phyloP scores from a whole-genome alignment of 1,139 yeast genomes.

The Pichia sp. region DNA sequence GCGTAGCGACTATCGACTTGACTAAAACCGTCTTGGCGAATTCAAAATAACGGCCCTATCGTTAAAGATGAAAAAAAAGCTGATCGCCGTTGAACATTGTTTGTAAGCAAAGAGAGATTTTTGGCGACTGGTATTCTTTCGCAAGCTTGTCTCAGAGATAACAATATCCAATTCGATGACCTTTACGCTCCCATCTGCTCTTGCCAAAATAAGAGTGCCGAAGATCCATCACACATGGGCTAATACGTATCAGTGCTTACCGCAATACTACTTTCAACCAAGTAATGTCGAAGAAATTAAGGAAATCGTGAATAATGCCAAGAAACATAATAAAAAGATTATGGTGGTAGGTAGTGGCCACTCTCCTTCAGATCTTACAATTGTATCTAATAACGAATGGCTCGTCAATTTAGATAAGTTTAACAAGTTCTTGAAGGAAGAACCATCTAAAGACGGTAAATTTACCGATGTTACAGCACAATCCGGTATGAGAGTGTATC shows the following conservation, averaged over 20 bases:
- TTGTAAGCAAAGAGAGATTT: too few relatives aligned
- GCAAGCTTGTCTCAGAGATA: too few relatives aligned
- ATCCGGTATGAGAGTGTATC: constrained; percentile 81
- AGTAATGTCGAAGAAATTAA: constrained; percentile 51
- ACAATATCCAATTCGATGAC: constrained; percentile 3
- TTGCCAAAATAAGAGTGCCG: constrained; percentile 23
- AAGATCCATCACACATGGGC: constrained; percentile 79
- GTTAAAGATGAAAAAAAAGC: too few relatives aligned
- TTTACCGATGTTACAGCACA: constrained; percentile 89
- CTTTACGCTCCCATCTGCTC: constrained; percentile 6
- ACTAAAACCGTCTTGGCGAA: too few relatives aligned
- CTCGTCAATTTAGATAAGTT: constrained; percentile 77
- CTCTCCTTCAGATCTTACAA: constrained; percentile 86
- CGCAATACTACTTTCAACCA: constrained; percentile 77
- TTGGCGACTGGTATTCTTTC: too few relatives aligned
- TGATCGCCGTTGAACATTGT: too few relatives aligned
- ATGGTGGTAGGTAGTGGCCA: constrained; percentile 93
- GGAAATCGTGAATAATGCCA: constrained; percentile 59
- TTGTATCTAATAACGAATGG: constrained; percentile 70
- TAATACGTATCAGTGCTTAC: constrained; percentile 70
- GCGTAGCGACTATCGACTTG: too few relatives aligned
- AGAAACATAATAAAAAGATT: constrained; percentile 50
- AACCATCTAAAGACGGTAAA: constrained; percentile 37
- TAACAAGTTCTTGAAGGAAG: constrained; percentile 41
- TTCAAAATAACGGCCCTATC: too few relatives aligned